Percentiles rank a stretch among this genome's conserved stretches.
Evolutionary conservation across 208 protist genomes (phyloP).

Genomic region (Balamuthia mandrillaris): DNA sequence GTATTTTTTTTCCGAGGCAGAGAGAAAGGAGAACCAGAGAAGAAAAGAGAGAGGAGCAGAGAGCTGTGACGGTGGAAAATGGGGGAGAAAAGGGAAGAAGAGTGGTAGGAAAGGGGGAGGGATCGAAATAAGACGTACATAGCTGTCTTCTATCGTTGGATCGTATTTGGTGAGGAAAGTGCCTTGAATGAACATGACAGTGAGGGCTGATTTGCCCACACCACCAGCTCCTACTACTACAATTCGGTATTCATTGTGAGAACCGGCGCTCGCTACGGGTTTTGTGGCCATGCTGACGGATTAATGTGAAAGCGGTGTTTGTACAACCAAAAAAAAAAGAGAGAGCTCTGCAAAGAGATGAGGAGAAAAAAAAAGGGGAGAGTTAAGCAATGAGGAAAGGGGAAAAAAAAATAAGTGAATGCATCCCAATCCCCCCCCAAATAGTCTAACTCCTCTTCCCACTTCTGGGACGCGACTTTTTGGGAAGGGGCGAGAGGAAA

Average conservation of each 20-base stretch:
- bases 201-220: slow-evolving; percentile 33
- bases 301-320: too few relatives aligned
- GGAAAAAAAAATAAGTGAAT: too few relatives aligned
- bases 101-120: not conserved
- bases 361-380: too few relatives aligned
- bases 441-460: too few relatives aligned
- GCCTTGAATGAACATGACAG: slow-evolving; percentile 22
- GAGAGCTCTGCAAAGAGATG: too few relatives aligned
- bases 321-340: too few relatives aligned
- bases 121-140: not conserved
- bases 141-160: slow-evolving; percentile 17
- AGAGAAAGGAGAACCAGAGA: not conserved
- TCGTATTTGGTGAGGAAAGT: slow-evolving; percentile 11
- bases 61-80: not conserved
- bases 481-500: too few relatives aligned
- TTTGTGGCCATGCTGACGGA: too few relatives aligned
- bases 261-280: too few relatives aligned
- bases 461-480: too few relatives aligned
- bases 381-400: too few relatives aligned
- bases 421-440: too few relatives aligned
- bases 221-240: slow-evolving; percentile 43
- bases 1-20: not conserved
- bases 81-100: not conserved
- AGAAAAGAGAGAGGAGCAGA: not conserved
- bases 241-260: slow-evolving; percentile 41